These are phyloP conservation scores for Stagonosporopsis cucurbitacearum DNA, from an alignment of 2,329 filamentous ascomycete species.

Conservation along the genomic window DNA sequence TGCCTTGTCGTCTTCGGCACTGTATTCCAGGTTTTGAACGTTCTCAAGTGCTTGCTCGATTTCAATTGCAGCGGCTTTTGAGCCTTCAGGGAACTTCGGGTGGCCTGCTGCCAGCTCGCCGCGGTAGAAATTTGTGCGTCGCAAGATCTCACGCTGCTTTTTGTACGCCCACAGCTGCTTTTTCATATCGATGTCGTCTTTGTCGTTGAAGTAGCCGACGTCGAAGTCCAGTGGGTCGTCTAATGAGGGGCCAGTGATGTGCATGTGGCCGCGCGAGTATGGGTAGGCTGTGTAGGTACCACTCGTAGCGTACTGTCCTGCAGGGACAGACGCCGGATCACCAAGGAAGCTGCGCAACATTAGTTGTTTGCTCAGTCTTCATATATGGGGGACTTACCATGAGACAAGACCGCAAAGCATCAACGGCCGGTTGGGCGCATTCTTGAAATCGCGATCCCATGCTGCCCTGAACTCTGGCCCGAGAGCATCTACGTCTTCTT, in stretches of 20 bases:
- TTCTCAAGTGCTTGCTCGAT: conserved; percentile 16
- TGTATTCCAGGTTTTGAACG: conserved; percentile 29
- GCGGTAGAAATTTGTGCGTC: conserved; percentile 61
- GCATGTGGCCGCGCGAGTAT: conserved; percentile 66
- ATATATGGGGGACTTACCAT: conserved; percentile 31
- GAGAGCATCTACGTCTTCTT: conserved; percentile 59
- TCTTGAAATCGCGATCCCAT: conserved; percentile 64
- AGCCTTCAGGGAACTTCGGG: conserved; percentile 38
- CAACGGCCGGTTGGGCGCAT: conserved; percentile 55
- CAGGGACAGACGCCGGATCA: conserved; percentile 40
- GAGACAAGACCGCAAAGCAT: conserved; percentile 53
- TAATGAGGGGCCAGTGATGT: conserved; percentile 60
- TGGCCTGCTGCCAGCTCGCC: conserved; percentile 50
- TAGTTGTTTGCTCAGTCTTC: not conserved
- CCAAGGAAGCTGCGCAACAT: conserved; percentile 35
- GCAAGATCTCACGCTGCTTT: conserved; percentile 65
- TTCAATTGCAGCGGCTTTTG: conserved; percentile 25
- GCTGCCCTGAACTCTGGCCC: conserved; percentile 60
- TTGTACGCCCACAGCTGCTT: conserved; percentile 70
- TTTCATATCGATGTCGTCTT: conserved; percentile 63
- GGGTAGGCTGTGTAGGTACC: conserved; percentile 65
- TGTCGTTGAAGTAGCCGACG: conserved; percentile 63
- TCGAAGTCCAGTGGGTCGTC: conserved; percentile 62
- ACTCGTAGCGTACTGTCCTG: conserved; percentile 60
- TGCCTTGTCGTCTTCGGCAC: conserved; percentile 43